Evolutionary conservation across 176 grass and related monocot species (phyloP).

Genomic region (Ensete ventricosum): DNA sequence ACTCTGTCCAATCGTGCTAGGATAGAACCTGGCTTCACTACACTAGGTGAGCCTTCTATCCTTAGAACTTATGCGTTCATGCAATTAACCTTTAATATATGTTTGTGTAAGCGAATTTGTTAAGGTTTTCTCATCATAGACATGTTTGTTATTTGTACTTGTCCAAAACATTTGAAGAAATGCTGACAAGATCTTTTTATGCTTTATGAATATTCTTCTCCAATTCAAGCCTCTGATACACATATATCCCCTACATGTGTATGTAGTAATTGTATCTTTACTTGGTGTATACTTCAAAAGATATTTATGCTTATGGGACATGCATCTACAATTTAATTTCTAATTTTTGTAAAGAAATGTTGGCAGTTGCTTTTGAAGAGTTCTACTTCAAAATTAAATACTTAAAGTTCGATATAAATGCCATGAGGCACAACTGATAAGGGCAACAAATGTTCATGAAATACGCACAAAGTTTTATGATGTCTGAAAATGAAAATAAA

Average conservation of each 20-base stretch:
- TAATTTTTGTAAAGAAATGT: too few relatives aligned
- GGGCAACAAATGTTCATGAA: not conserved
- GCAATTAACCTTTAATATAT: too few relatives aligned
- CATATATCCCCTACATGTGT: not conserved
- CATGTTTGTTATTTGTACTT: not conserved
- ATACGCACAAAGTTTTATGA: too few relatives aligned
- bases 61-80: not conserved
- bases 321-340: too few relatives aligned
- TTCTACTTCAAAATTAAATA: too few relatives aligned
- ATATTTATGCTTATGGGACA: too few relatives aligned
- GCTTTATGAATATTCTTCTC: not conserved
- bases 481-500: not conserved
- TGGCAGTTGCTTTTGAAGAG: too few relatives aligned
- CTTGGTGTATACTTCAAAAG: too few relatives aligned
- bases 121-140: not conserved
- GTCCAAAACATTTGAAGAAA: not conserved
- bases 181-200: not conserved
- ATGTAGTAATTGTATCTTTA: not conserved
- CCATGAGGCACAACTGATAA: not conserved
- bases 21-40: constrained; percentile 99
- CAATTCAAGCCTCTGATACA: not conserved
- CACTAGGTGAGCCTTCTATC: constrained; percentile 46
- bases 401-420: not conserved
- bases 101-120: not conserved
- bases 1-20: constrained; percentile 78